A percentile compares a stretch with the other conserved stretches of the same genome.
These are phyloP conservation scores for Ganoderma lingzhi DNA, from an alignment of 1,284 basidiomycete species.

Conservation along the genomic window DNA sequence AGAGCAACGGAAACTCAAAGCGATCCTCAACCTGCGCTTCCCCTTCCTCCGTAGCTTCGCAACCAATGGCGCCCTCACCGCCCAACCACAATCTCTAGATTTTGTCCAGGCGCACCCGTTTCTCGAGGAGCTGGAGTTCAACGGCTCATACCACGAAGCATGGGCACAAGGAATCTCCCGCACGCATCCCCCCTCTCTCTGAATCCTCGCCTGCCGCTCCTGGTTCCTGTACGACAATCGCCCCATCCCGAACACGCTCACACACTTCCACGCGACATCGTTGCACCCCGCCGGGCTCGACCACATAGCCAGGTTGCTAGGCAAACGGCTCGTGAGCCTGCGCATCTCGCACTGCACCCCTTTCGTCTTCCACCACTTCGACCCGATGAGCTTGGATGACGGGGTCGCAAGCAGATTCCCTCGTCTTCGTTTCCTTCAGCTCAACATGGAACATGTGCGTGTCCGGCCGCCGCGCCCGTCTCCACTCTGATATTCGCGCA, in stretches of 20 bases:
- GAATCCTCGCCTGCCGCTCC: background rate
- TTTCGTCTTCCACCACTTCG: background rate
- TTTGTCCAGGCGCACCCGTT: background rate
- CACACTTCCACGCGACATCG: conserved; percentile 8
- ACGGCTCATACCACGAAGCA: background rate
- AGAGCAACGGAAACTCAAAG: background rate
- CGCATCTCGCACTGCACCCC: conserved; percentile 3
- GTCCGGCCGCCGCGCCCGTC: background rate
- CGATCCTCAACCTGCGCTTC: conserved; percentile 2
- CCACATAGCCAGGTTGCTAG: background rate
- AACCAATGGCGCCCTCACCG: background rate
- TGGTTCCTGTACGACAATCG: background rate
- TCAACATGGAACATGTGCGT: conserved; percentile 17
- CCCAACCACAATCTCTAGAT: background rate
- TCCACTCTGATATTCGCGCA: background rate
- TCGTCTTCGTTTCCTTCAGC: conserved; percentile 9
- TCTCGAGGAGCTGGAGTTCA: conserved; percentile 11
- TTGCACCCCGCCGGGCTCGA: background rate
- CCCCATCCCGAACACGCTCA: conserved; percentile 1
- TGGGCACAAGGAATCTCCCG: background rate
- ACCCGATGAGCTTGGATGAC: background rate
- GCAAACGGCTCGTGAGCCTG: conserved; percentile 14
- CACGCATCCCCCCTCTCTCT: background rate
- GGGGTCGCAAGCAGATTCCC: conserved; percentile 11
- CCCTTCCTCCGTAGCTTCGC: conserved; percentile 12